Conservation (phyloP, 352 stramenopile species). For the Phytophthora rubi region DNA sequence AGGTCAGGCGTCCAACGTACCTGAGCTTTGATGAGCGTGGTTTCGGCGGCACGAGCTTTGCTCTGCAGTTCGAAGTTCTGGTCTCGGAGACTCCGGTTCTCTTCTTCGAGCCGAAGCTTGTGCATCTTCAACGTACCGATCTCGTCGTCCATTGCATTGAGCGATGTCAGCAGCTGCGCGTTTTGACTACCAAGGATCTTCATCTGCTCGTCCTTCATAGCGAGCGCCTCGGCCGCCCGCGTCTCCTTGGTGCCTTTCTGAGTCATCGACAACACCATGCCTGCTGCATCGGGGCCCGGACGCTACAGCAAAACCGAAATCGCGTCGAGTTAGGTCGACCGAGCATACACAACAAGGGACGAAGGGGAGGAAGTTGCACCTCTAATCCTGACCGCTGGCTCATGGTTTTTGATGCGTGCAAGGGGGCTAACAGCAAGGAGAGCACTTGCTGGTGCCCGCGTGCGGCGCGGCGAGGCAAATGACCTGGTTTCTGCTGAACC, state of each 20-base stretch:
- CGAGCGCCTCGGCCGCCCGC: conserved; percentile 90
- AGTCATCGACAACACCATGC: conserved; percentile 50
- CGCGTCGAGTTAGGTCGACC: not conserved
- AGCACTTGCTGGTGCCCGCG: not conserved
- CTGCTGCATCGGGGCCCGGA: conserved; percentile 32
- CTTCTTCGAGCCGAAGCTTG: conserved; percentile 85
- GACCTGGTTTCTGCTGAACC: not conserved
- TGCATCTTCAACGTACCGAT: conserved; percentile 64
- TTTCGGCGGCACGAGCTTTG: conserved; percentile 88
- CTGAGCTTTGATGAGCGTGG: conserved; percentile 80
- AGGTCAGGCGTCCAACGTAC: conserved; percentile 14
- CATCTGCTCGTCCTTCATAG: conserved; percentile 97
- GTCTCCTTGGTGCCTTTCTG: conserved; percentile 87
- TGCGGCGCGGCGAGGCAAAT: not conserved
- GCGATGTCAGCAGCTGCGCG: conserved; percentile 80
- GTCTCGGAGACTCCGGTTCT: conserved; percentile 92
- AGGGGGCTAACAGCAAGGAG: not conserved
- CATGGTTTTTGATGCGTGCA: conserved; percentile 18
- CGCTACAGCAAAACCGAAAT: conserved; percentile 14
- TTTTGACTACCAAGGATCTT: conserved; percentile 95
- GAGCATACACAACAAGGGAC: not conserved
- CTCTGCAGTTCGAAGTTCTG: conserved; percentile 94
- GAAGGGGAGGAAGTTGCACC: conserved; percentile 9
- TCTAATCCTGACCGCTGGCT: conserved; percentile 30
- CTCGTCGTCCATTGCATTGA: conserved; percentile 90